Base-by-base conservation (phyloP, 805 yeast species). In the Ascoidea rubescens region DNA sequence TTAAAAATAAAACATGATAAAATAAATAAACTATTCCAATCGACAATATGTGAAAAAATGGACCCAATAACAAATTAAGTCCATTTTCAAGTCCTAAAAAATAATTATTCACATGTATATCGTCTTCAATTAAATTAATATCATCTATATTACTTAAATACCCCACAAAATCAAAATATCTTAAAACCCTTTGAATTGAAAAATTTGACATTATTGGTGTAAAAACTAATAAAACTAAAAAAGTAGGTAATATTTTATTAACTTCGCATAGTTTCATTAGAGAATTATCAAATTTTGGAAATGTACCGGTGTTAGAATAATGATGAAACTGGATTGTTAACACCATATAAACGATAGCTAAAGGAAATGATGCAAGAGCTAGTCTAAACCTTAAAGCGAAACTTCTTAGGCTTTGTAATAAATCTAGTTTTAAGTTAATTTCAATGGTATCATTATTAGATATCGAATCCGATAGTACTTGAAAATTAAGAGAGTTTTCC, bases 371-470 rank as follows among this genome's bases (percentile, higher is more conserved):
- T 4, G 86, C 82, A 46, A 84, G 68, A 1, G 86, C 79, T 12
- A 91, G 72, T 60, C 99, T 73, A 64, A 85, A 91, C 52, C 95
- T 72, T 58, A 89, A 70, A 4, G 86, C 82, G 48, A 90, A 66
- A 56, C 84, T 71, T 53, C 81, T 83, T 54, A 90, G 65, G 45
- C 91, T 82, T 33, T 74, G 71, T 48, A 75, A 58, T 62, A 79
- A 64, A 63, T 85, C 84, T 14, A 86, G 68, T 48, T 62, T 60
- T n/a, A 71, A 47, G 12, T 61, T 60, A 45, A 64, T 17, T 4
- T 52, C 52, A 1, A 58, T 14, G 17, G 48, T 48, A 14, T 52
- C 49, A 16, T 50, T 47, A 8, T 46, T 43, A 17, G 55, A 46
- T 10, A 53, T n/a, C 5, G 53, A 50, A 63, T 56, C 17, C 30